These are phyloP conservation scores for Sherardia arvensis DNA, from an alignment of 257 asterid species.

Conservation along the genomic window DNA sequence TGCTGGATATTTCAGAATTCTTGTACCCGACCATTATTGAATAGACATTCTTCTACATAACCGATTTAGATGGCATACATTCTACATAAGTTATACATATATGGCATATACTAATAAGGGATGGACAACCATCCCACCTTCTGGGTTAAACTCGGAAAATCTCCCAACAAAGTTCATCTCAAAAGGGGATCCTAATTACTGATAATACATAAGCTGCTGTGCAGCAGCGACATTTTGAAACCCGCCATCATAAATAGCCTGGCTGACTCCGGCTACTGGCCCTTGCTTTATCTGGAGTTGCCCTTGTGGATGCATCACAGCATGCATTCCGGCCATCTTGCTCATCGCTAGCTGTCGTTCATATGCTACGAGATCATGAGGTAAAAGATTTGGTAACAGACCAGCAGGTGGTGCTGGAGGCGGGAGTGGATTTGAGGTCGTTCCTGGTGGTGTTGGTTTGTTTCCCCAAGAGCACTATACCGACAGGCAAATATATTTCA, in stretches of 20 bases:
- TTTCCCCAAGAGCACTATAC: conserved; percentile 91
- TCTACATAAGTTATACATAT: conserved; percentile 17
- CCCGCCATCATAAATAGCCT: conserved; percentile 88
- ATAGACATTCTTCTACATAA: conserved; percentile 17
- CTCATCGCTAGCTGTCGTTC: conserved; percentile 72
- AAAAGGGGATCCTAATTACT: conserved; percentile 27
- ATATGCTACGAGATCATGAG: conserved; percentile 57
- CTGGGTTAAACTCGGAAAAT: conserved; percentile 15
- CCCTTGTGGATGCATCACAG: conserved; percentile 41
- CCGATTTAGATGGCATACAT: conserved; percentile 13
- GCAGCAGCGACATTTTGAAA: conserved; percentile 71
- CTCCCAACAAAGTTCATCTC: conserved; percentile 15
- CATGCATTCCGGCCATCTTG: conserved; percentile 63
- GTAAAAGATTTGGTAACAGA: conserved; percentile 46
- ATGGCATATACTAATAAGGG: conserved; percentile 16
- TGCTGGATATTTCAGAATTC: no score
- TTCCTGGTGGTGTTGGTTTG: conserved; percentile 94
- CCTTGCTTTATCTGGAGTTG: conserved; percentile 27
- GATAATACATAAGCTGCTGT: conserved; percentile 92
- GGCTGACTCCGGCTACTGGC: conserved; percentile 41
- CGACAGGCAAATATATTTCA: no score
- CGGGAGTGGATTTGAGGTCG: conserved; percentile 81
- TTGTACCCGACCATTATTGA: conserved; percentile 1
- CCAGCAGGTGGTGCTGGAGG: conserved; percentile 67
- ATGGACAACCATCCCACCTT: conserved; percentile 25